Base-by-base conservation (phyloP, 1,284 basidiomycete genomes). In the Cryptococcus maquisensis region DNA sequence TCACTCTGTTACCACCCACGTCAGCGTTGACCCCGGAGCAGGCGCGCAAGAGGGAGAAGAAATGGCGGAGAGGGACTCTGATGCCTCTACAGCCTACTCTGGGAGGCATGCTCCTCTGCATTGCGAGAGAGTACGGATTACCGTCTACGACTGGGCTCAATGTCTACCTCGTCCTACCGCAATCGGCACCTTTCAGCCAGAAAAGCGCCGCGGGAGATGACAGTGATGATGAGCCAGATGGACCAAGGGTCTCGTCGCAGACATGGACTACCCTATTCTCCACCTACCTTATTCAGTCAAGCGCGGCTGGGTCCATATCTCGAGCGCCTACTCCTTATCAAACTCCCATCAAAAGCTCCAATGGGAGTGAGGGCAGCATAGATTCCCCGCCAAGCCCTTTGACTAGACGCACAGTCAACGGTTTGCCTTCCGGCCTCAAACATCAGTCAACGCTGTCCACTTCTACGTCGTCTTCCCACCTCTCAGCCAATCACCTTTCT, bases 121-220 rank as follows among this genome's bases (percentile, higher is more conserved):
- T 77, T 23, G 74, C 71, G 6, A 65, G 67, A 49, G 75, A 77
- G 54, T 77, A 71, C 46, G 70, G 68, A 2, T 55, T 77, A 18
- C 75, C 75, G 10, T 69, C 65, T 4, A 72, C 68, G 4, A 47
- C 55, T 2, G 75, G 73, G 0, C 52, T 77, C n/a, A 56, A 47
- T n/a, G 55, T 75, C 0, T 77, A 71, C 56, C 63, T 77, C 6
- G 69, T 61, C 5, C 40, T 54, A 13, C 28, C 28, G 2, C 40
- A 47, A 8, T n/a, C 26, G 10, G 21, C 47, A 13, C 3, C 36
- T 7, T 36, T 10, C 36, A 35, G 15, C 1, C 43, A 18, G 18
- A 44, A 13, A 7, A 44, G 43, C 16, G 4, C 43, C 16, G 15
- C 7, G 12, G 18, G 8, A 3, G 43, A 44, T 18, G 43, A 44